phyloP scores from a whole-genome alignment of 1,284 basidiomycete genomes.

The Inonotus hispidus region DNA sequence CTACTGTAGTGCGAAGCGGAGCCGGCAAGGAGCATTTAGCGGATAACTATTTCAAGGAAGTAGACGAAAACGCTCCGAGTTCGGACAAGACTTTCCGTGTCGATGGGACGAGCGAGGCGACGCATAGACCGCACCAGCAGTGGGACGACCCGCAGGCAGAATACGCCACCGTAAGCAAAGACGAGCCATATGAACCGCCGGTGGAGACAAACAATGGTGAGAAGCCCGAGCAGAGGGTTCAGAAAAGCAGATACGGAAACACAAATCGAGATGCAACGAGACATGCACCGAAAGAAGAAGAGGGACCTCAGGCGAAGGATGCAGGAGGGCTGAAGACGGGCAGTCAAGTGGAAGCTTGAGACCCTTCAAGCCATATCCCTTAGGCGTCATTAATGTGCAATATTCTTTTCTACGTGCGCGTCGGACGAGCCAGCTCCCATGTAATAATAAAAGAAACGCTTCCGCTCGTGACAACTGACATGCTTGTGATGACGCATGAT shows the following conservation, averaged over 20 bases:
- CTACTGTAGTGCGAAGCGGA: neutral
- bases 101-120: slow-evolving; percentile 2
- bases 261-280: slow-evolving; percentile 4
- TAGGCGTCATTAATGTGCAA: too few species aligned
- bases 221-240: slow-evolving; percentile 9
- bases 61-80: slow-evolving; percentile 10
- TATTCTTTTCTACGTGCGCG: too few species aligned
- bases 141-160: slow-evolving; percentile 16
- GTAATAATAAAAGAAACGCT: too few species aligned
- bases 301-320: slow-evolving; percentile 8
- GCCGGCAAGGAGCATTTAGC: slow-evolving; percentile 5
- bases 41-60: slow-evolving; percentile 16
- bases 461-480: too few species aligned
- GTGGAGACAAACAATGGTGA: slow-evolving; percentile 4
- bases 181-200: slow-evolving; percentile 16
- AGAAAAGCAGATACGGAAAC: slow-evolving; percentile 16
- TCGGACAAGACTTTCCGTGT: slow-evolving; percentile 14
- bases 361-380: too few species aligned
- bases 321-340: slow-evolving; percentile 5
- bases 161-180: slow-evolving; percentile 16
- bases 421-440: too few species aligned
- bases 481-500: too few species aligned
- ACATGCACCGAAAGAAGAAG: neutral
- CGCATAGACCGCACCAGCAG: slow-evolving; percentile 17
- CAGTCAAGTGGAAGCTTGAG: neutral